Conservation (phyloP, 768 basidiomycete species). For the Piloderma croceum region DNA sequence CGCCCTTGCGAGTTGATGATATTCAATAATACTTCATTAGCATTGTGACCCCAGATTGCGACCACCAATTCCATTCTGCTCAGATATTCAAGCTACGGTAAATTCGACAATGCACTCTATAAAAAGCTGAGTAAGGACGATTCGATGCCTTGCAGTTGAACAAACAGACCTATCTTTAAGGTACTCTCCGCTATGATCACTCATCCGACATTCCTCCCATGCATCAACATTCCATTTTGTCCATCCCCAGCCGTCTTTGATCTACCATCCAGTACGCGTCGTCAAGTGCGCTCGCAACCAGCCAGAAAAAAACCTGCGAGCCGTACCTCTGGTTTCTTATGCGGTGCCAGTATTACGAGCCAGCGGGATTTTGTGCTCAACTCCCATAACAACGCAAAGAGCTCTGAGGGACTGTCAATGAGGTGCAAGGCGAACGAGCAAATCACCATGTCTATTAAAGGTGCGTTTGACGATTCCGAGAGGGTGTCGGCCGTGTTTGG, state of each 20-base stretch:
- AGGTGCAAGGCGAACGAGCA: slow-evolving; percentile 77
- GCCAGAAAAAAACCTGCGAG: background rate
- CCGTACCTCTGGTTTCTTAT: slow-evolving; percentile 69
- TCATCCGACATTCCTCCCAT: slow-evolving; percentile 41
- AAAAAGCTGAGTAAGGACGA: no score
- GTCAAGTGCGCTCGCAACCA: no score
- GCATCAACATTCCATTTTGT: slow-evolving; percentile 49
- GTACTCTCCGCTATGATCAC: slow-evolving; percentile 38
- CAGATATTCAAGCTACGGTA: slow-evolving; percentile 41
- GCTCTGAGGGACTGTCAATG: slow-evolving; percentile 50
- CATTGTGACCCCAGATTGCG: no score
- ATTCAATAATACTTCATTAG: no score
- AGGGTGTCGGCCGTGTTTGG: slow-evolving; percentile 1
- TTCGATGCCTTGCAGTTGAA: no score
- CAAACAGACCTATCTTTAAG: slow-evolving; percentile 44
- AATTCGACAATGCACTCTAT: slow-evolving; percentile 50
- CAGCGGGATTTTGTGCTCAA: slow-evolving; percentile 56
- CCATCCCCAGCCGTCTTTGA: slow-evolving; percentile 67
- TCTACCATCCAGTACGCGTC: slow-evolving; percentile 32
- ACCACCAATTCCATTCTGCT: no score
- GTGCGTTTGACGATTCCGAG: slow-evolving; percentile 1
- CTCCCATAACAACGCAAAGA: slow-evolving; percentile 62
- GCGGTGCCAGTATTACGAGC: slow-evolving; percentile 67
- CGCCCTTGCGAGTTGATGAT: no score
- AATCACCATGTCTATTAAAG: slow-evolving; percentile 52